A percentile compares a stretch with the other conserved stretches of the same genome.
phyloP scores from a whole-genome alignment of 1,284 basidiomycete genomes.

The Malassezia psittaci region DNA sequence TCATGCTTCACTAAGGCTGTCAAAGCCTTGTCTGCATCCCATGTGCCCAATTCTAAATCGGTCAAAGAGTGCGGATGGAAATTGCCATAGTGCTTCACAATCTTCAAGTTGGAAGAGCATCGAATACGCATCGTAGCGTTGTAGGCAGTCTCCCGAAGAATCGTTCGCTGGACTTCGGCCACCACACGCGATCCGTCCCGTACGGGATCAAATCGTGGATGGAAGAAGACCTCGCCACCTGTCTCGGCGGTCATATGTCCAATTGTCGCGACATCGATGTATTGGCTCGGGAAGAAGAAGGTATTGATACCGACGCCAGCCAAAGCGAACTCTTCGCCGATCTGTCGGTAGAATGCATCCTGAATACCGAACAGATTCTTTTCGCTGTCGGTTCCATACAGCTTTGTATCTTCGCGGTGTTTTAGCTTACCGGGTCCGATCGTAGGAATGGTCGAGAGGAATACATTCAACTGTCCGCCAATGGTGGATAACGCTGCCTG shows the following conservation, averaged over 20 bases:
- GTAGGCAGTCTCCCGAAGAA: conserved; percentile 67
- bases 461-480: conserved; percentile 77
- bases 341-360: conserved; percentile 65
- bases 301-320: conserved; percentile 82
- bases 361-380: conserved; percentile 66
- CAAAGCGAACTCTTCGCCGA: conserved; percentile 77
- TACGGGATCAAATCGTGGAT: conserved; percentile 70
- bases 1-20: conserved; percentile 60
- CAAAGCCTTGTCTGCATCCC: conserved; percentile 73
- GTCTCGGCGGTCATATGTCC: conserved; percentile 60
- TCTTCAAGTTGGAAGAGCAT: conserved; percentile 71
- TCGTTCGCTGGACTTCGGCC: conserved; percentile 63
- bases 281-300: conserved; percentile 73
- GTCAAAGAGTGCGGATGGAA: conserved; percentile 66
- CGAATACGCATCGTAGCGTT: conserved; percentile 73
- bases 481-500: conserved; percentile 64
- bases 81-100: conserved; percentile 66
- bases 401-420: conserved; percentile 57
- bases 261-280: conserved; percentile 79
- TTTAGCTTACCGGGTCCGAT: conserved; percentile 64
- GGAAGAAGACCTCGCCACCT: conserved; percentile 88
- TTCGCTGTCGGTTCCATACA: conserved; percentile 86
- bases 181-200: conserved; percentile 62
- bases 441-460: conserved; percentile 68
- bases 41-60: conserved; percentile 68